Evolutionary conservation across 2,329 filamentous ascomycete genomes (phyloP).

Genomic region (Trichoderma aggressivum): DNA sequence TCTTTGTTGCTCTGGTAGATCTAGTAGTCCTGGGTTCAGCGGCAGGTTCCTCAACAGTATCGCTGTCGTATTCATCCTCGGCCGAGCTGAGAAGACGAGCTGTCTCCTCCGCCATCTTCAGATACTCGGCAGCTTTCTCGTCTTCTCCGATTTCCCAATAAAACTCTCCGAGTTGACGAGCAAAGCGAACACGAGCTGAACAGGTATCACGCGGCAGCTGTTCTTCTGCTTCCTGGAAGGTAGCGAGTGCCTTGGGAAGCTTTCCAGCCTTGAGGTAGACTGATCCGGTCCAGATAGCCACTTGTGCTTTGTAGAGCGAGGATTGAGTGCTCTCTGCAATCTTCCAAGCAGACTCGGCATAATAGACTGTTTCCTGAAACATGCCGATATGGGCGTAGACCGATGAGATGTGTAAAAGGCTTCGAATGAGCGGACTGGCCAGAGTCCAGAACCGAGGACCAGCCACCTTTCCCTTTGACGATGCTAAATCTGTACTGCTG

Average conservation of each 20-base stretch:
- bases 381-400: constrained; percentile 82
- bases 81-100: constrained; percentile 35
- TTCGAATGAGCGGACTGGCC: constrained; percentile 68
- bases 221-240: constrained; percentile 52
- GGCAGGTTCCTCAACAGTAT: constrained; percentile 14
- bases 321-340: constrained; percentile 68
- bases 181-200: constrained; percentile 40
- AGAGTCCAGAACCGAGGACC: constrained; percentile 74
- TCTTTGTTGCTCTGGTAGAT: constrained; percentile 24
- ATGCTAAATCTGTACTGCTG: constrained; percentile 27
- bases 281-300: constrained; percentile 52
- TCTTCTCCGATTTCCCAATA: constrained; percentile 49
- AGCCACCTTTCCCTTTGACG: constrained; percentile 25
- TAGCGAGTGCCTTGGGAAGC: constrained; percentile 53
- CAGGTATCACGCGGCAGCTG: constrained; percentile 44
- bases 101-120: constrained; percentile 49
- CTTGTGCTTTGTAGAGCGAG: constrained; percentile 54
- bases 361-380: constrained; percentile 84
- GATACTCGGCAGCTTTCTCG: constrained; percentile 42
- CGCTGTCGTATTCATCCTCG: constrained; percentile 17
- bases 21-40: constrained; percentile 22
- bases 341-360: constrained; percentile 78
- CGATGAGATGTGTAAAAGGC: constrained; percentile 69
- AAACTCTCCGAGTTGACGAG: constrained; percentile 55
- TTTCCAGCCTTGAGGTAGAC: constrained; percentile 58